Base-by-base conservation (phyloP, 345 rosid species). In the Psidium guajava region DNA sequence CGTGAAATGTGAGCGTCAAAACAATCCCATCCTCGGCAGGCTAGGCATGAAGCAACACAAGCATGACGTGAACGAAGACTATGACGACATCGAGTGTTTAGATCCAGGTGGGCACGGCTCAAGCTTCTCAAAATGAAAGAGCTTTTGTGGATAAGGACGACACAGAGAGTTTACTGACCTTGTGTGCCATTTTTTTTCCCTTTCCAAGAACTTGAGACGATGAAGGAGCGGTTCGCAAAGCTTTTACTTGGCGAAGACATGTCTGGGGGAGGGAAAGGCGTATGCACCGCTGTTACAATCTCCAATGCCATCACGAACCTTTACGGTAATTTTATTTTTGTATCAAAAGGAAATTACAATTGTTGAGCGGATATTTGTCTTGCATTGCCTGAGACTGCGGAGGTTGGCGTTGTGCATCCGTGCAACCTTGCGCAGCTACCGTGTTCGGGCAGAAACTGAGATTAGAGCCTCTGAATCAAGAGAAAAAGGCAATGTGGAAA, bases 181-280 rank as follows among this genome's bases (percentile, higher is more conserved):
- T 36, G 49, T 61, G 18, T 54, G 40, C 24, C 24, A 3, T 16
- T 10, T 56, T 42, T 59, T 56, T n/a, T n/a, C 32, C 53, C 18
- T 49, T 61, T 84, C 50, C 87, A 90, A 96, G 99, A 93, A 85
- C 90, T 95, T 84, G 98, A 95, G 83, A 86, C 90, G 89, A 97
- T 95, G 99, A 97, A 90, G 89, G 99, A 97, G 86, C 95, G 97
- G 89, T 95, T 95, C 55, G 91, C 98, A 49, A 97, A 97, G 91
- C 95, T 97, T 86, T 86, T 97, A 89, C 93, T 95, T 4, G 99
- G 99, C 28, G 98, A 96, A 90, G 99, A 97, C 89, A 97, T 97
- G 99, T 97, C 99, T 44, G 98, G 98, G 82, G 87, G 95, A 84
- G 99, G 99, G 24, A 94, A 95, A 94, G 98, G 99, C 75, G 99